Evolutionary conservation across 2,329 filamentous ascomycete genomes (phyloP).

Genomic region (Zarea fungicola): DNA sequence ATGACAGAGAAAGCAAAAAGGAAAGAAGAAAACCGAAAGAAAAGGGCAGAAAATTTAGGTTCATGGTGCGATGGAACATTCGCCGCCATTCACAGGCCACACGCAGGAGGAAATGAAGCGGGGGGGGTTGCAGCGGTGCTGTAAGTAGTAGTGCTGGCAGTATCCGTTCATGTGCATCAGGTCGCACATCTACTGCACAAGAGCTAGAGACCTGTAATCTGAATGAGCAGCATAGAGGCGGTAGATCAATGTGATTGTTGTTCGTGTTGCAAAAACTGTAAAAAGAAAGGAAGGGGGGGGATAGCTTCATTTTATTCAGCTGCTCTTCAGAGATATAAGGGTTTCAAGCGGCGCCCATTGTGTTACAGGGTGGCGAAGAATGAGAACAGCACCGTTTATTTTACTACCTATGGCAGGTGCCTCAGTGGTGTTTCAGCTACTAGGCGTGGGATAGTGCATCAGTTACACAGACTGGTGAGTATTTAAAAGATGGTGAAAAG

Average conservation of each 20-base stretch:
- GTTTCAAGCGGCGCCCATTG: too few species aligned
- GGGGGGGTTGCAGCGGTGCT: background rate
- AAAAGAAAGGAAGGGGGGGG: too few species aligned
- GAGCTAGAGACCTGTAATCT: background rate
- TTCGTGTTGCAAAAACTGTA: too few species aligned
- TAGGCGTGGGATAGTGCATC: background rate
- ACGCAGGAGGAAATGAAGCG: background rate
- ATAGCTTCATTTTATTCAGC: too few species aligned
- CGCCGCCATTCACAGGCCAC: background rate
- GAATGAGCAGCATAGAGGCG: background rate
- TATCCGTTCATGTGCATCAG: background rate
- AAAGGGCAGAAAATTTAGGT: too few species aligned
- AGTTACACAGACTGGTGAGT: slow-evolving; percentile 2
- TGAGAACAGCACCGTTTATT: too few species aligned
- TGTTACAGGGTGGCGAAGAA: too few species aligned
- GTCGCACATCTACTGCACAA: background rate
- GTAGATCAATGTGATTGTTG: too few species aligned
- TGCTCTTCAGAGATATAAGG: too few species aligned
- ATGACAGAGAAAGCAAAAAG: too few species aligned
- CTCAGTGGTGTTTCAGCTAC: slow-evolving; percentile 9
- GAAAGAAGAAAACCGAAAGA: too few species aligned
- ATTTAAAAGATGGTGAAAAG: background rate
- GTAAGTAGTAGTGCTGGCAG: slow-evolving; percentile 1
- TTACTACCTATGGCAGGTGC: background rate
- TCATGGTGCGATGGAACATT: too few species aligned